phyloP scores from a whole-genome alignment of 768 basidiomycete species.

The Hysterangium stoloniferum region DNA sequence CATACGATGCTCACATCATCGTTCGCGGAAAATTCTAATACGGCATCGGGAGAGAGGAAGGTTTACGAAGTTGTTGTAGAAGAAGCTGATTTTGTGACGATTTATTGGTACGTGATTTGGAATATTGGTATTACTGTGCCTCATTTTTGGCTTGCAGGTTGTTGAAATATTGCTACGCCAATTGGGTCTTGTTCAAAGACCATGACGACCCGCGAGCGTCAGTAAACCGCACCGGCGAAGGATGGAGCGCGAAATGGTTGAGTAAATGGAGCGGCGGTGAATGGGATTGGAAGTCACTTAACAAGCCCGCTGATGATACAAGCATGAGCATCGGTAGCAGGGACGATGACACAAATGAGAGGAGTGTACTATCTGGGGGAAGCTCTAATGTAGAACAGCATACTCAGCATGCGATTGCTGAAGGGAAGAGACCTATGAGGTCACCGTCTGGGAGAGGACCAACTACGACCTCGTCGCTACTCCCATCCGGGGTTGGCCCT shows the following conservation, averaged over 20 bases:
- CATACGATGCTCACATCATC: slow-evolving; percentile 64
- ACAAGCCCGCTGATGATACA: slow-evolving; percentile 25
- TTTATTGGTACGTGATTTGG: slow-evolving; percentile 20
- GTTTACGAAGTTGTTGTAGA: slow-evolving; percentile 63
- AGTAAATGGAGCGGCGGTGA: slow-evolving; percentile 36
- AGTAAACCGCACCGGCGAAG: slow-evolving; percentile 59
- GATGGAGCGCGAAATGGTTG: slow-evolving; percentile 57
- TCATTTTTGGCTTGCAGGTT: slow-evolving; percentile 46
- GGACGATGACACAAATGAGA: slow-evolving; percentile 26
- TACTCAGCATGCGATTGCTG: slow-evolving; percentile 51
- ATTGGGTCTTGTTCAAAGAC: slow-evolving; percentile 64
- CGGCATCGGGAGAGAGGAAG: slow-evolving; percentile 41
- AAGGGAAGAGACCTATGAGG: background rate
- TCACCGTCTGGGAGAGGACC: background rate
- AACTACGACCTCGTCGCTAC: background rate
- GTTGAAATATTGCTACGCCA: slow-evolving; percentile 67
- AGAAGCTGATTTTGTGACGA: slow-evolving; percentile 69
- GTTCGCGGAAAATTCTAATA: slow-evolving; percentile 49
- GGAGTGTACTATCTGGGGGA: slow-evolving; percentile 14
- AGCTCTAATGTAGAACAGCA: slow-evolving; percentile 32
- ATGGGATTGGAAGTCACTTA: slow-evolving; percentile 67
- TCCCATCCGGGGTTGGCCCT: background rate
- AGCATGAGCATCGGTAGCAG: slow-evolving; percentile 7
- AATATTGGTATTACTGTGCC: background rate
- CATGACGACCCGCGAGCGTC: slow-evolving; percentile 61